Conservation (phyloP, 495 filamentous ascomycete species). For the Podospora appendiculata region DNA sequence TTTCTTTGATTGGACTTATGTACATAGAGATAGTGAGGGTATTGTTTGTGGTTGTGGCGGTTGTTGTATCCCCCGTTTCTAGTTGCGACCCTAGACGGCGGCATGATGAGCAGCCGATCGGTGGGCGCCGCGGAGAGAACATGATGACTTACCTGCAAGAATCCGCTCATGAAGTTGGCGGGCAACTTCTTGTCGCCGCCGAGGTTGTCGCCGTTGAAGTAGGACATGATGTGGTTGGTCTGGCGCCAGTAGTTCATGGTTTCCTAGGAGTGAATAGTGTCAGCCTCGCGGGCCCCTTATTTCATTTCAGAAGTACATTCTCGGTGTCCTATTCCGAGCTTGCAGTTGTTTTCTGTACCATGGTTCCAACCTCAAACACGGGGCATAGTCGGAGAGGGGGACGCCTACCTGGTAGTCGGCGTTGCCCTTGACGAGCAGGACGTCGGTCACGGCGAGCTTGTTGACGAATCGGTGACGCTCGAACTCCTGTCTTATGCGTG, state of each 20-base stretch:
- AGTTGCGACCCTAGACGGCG: conserved; percentile 41
- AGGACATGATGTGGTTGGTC: conserved; percentile 91
- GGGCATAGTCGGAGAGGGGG: not conserved
- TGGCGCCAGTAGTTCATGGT: conserved; percentile 99
- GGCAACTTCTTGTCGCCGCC: conserved; percentile 67
- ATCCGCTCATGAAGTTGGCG: conserved; percentile 80
- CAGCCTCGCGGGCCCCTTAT: too few relatives aligned
- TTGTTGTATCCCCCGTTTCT: conserved; percentile 15
- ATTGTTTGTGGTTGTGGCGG: conserved; percentile 9
- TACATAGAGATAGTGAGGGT: conserved; percentile 12
- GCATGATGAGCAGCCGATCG: conserved; percentile 1
- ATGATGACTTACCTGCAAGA: conserved; percentile 65
- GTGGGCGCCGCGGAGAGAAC: not conserved
- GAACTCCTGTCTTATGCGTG: conserved; percentile 95
- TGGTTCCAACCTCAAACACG: not conserved
- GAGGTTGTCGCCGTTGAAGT: conserved; percentile 82
- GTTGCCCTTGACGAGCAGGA: conserved; percentile 79
- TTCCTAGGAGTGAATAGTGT: conserved; percentile 50
- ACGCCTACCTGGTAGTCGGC: conserved; percentile 77
- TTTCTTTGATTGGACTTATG: conserved; percentile 19
- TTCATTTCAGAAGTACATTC: too few relatives aligned
- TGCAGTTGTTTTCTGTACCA: too few relatives aligned
- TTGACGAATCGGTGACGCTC: conserved; percentile 90
- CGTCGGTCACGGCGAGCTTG: conserved; percentile 79
- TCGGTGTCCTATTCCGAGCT: too few relatives aligned